phyloP scores from a whole-genome alignment of 2,329 filamentous ascomycete genomes.

The Colletotrichum cuscutae region DNA sequence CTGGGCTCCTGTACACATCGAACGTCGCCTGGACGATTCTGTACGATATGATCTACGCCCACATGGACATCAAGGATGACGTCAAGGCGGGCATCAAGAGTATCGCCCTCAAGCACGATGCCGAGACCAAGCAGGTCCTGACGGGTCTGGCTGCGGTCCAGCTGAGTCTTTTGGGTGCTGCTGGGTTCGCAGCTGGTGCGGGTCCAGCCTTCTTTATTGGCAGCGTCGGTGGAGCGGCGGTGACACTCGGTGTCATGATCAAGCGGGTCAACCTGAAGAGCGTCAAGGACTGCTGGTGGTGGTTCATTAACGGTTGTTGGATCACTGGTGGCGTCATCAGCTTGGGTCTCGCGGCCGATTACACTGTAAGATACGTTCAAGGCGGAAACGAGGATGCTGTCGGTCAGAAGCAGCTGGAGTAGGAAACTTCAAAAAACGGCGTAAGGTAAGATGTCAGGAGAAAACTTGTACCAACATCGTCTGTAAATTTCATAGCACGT shows the following conservation, averaged over 20 bases:
- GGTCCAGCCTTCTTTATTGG: conserved; percentile 76
- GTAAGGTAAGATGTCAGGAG: background rate
- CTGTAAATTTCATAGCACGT: conserved; percentile 35
- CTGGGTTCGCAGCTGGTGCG: conserved; percentile 74
- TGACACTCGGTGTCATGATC: conserved; percentile 74
- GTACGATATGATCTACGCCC: conserved; percentile 94
- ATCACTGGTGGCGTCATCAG: conserved; percentile 73
- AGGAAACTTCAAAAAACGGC: background rate
- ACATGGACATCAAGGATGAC: conserved; percentile 91
- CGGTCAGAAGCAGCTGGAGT: background rate
- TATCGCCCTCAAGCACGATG: conserved; percentile 83
- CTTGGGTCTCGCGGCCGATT: conserved; percentile 68
- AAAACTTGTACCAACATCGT: conserved; percentile 27
- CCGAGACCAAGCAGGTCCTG: conserved; percentile 80
- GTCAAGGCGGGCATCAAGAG: conserved; percentile 88
- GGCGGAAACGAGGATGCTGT: conserved; percentile 39
- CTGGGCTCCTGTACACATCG: conserved; percentile 77
- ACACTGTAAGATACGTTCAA: conserved; percentile 60
- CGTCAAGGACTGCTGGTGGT: conserved; percentile 79
- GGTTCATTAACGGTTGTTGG: conserved; percentile 78
- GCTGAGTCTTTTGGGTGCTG: conserved; percentile 74
- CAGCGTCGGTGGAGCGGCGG: conserved; percentile 72
- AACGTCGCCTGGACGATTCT: conserved; percentile 89
- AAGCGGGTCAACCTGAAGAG: conserved; percentile 72
- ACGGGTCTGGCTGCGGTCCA: conserved; percentile 76